phyloP scores from a whole-genome alignment of 2,329 filamentous ascomycete species.

The Aspergillus spinulosporus region DNA sequence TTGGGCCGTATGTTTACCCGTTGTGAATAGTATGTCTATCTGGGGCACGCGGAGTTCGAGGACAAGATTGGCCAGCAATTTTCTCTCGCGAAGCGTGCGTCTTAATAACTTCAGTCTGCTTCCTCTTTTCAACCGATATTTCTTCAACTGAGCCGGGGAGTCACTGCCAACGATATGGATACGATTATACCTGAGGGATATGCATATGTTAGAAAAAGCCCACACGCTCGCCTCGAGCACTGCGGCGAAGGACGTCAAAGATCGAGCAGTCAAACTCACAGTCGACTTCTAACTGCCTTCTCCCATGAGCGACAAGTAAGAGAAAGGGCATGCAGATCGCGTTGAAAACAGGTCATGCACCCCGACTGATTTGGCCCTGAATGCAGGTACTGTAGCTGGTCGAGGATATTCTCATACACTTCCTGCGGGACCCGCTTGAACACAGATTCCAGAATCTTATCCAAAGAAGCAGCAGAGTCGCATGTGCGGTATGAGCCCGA shows the following conservation, averaged over 20 bases:
- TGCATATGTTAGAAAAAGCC: conserved; percentile 14
- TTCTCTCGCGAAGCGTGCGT: conserved; percentile 55
- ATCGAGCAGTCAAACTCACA: conserved; percentile 44
- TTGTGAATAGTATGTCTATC: conserved; percentile 44
- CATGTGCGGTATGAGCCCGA: conserved; percentile 38
- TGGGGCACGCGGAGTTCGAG: conserved; percentile 55
- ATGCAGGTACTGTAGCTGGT: conserved; percentile 52
- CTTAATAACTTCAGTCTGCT: conserved; percentile 56
- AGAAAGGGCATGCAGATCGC: conserved; percentile 55
- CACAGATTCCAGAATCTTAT: conserved; percentile 35
- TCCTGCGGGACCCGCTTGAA: conserved; percentile 53
- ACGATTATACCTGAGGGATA: conserved; percentile 47
- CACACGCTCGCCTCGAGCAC: background rate
- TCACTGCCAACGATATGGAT: conserved; percentile 53
- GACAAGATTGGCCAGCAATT: conserved; percentile 53
- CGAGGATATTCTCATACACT: conserved; percentile 57
- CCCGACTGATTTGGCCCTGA: conserved; percentile 39
- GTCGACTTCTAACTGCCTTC: conserved; percentile 49
- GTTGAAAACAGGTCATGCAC: conserved; percentile 56
- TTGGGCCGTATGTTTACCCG: conserved; percentile 42
- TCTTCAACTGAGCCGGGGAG: conserved; percentile 48
- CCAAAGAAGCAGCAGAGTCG: conserved; percentile 41
- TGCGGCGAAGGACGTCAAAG: background rate
- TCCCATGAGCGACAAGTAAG: conserved; percentile 60
- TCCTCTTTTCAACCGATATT: conserved; percentile 51